Conservation (phyloP, 2,329 filamentous ascomycete species). For the Plenodomus lindquistii region DNA sequence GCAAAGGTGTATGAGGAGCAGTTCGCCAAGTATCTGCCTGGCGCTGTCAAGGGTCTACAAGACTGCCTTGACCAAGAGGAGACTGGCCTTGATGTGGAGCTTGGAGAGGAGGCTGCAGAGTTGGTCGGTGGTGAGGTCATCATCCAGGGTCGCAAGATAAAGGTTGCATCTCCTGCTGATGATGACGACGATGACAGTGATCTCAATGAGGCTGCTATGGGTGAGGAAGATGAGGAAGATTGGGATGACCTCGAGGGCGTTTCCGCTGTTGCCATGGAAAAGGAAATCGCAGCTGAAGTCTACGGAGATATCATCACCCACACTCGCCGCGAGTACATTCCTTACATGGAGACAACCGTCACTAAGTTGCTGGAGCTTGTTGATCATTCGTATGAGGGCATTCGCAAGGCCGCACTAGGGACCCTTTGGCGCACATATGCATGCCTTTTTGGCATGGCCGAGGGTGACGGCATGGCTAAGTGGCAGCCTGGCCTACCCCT, state of each 20-base stretch:
- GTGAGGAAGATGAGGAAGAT: slow-evolving; percentile 78
- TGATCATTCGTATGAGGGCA: slow-evolving; percentile 90
- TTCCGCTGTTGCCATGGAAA: slow-evolving; percentile 89
- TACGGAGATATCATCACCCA: slow-evolving; percentile 90
- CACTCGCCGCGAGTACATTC: slow-evolving; percentile 76
- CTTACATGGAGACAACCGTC: slow-evolving; percentile 87
- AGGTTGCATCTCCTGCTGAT: slow-evolving; percentile 65
- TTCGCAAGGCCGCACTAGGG: slow-evolving; percentile 86
- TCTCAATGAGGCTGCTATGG: slow-evolving; percentile 53
- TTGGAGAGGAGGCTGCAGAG: slow-evolving; percentile 74
- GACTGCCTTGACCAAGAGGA: slow-evolving; percentile 89
- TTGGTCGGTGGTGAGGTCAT: slow-evolving; percentile 76
- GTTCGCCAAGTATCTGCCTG: slow-evolving; percentile 76
- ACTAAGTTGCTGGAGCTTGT: slow-evolving; percentile 78
- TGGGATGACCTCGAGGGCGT: slow-evolving; percentile 84
- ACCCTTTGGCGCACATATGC: slow-evolving; percentile 94
- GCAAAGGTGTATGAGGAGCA: slow-evolving; percentile 90
- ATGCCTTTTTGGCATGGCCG: slow-evolving; percentile 84
- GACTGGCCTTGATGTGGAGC: slow-evolving; percentile 74
- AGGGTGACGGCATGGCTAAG: slow-evolving; percentile 76
- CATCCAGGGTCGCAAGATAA: slow-evolving; percentile 82
- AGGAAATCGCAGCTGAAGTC: slow-evolving; percentile 95
- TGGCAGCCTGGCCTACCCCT: slow-evolving; percentile 89
- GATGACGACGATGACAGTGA: slow-evolving; percentile 67
- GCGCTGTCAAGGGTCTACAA: slow-evolving; percentile 78